phyloP scores from a whole-genome alignment of 257 asterid species.

The Solanum tacnaense region DNA sequence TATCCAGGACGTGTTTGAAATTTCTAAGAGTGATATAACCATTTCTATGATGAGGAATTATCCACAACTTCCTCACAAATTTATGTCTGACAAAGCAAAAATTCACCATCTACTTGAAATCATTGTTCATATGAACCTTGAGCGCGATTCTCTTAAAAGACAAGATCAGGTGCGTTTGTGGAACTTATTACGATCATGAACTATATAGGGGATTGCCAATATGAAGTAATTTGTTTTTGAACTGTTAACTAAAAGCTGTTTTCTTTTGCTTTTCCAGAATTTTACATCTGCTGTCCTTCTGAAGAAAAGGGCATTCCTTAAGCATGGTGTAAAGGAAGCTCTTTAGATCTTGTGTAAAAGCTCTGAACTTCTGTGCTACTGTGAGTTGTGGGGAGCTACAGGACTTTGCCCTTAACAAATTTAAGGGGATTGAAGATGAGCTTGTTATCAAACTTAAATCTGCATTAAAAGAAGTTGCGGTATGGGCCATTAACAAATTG shows the following conservation, averaged over 20 bases:
- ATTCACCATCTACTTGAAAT: constrained; percentile 65
- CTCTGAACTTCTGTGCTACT: too few relatives aligned
- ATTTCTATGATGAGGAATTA: too few relatives aligned
- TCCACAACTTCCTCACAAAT: too few relatives aligned
- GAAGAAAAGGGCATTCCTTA: constrained; percentile 65
- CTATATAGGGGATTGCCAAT: background rate
- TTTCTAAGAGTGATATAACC: too few relatives aligned
- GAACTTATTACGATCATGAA: background rate
- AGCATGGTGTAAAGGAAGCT: constrained; percentile 35
- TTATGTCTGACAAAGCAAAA: constrained; percentile 28
- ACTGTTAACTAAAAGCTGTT: background rate
- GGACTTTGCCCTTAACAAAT: constrained; percentile 65
- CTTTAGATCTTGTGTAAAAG: too few relatives aligned
- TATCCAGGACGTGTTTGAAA: too few relatives aligned
- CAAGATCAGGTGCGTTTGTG: constrained; percentile 63
- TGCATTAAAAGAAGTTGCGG: constrained; percentile 57
- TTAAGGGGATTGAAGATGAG: constrained; percentile 74
- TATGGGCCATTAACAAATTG: too few relatives aligned
- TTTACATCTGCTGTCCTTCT: constrained; percentile 59
- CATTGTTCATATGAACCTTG: constrained; percentile 63
- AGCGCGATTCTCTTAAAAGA: constrained; percentile 77
- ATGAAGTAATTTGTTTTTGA: background rate
- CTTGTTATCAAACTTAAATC: constrained; percentile 58
- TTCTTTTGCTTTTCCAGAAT: constrained; percentile 30
- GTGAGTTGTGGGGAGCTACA: constrained; percentile 9